Evolutionary conservation across 2,329 filamentous ascomycete species (phyloP), one percentile per base, ranked within the genome.

Genomic region (Ophiostoma tasmaniense): DNA sequence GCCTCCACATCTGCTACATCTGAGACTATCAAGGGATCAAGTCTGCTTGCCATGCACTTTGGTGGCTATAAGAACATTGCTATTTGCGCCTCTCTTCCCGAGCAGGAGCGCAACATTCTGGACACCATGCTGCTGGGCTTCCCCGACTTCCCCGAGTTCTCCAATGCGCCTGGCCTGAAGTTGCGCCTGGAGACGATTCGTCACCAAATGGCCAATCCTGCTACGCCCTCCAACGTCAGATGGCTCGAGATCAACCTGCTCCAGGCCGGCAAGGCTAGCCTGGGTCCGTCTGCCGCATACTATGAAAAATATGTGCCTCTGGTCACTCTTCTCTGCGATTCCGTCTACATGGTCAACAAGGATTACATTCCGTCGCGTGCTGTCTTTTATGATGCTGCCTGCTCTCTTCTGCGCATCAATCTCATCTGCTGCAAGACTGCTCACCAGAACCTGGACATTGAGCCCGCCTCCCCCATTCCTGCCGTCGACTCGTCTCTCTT

Each of bases 191-290:
- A 75, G 39, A 73, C 73, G 3, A 74, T 85, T 5, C 71, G 76
- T 30, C 75, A 77, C 52, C 77, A 76, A 17, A 74, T 82, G 66
- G 6, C 30, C 64, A 74, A 74, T 37, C 74, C 73, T n/a, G 79
- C 79, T 10, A 74, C 64, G 3, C 64, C 64, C n/a, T 73, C 59
- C 17, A 82, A 80, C 20, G 76, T 81, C 22, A 80, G 84, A 17
- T 80, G 79, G 64, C 75, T 84, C 1, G 84, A 87, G 74, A 74
- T 87, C 22, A 82, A 85, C 69, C 73, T 85, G 4, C 78, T 86
- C 66, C 78, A 82, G 68, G 79, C 78, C 14, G 84, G 83, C 72
- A 84, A 81, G 79, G 83, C 74, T 22, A 78, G 72, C 52, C 74
- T 84, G 50, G 73, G 77, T 4, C 52, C 39, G 8, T 71, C 77